Evolutionary conservation across 495 filamentous ascomycete species (phyloP), one percentile per base, ranked within the genome.

Genomic region (Diplogelasinospora grovesii): DNA sequence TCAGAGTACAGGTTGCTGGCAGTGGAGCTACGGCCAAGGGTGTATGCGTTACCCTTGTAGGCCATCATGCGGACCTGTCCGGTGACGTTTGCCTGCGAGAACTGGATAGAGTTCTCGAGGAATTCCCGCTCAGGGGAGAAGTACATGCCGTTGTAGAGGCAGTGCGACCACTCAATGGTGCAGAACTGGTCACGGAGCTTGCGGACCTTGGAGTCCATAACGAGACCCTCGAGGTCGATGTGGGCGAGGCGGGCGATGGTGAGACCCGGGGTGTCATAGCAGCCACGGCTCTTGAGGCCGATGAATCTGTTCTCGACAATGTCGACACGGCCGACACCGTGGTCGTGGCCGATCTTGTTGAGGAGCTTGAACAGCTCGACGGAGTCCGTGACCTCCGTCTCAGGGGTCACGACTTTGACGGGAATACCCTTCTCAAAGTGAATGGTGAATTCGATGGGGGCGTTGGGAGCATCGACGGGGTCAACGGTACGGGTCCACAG

Each of bases 321-420:
- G 57, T 95, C 89, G 49, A 95, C 83, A 55, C 89, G 70, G 49
- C 89, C 90, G 45, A 95, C 72, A 56, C 89, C 90, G 61, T 89
- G 60, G 35, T 66, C 74, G 47, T 77, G 73, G 40, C 76, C 89
- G 54, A 95, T 89, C 38, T 75, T 64, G 70, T 95, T 96, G 46
- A 79, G 70, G 23, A 77, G 70, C 50, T 82, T 69, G 74, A 96
- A 95, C 24, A 95, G 64, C 48, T 88, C 83, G 19, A 95, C 67
- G 13, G 78, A 65, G 51, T 85, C 87, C 16, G 85, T 90, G 51
- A 73, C 69, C 30, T 71, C 71, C 73, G 87, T 79, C 32, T 65
- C 70, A n/a, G 68, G 64, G 39, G 68, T 65, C 15, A 53, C 48
- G 3, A 77, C 65, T 55, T 81, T 77, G 36, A 92, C 66, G 36